A percentile compares a stretch with the other conserved stretches of the same genome.
These are phyloP conservation scores for Polytrichum formosum DNA, from an alignment of 225 moss, liverwort and hornwort species.

Conservation along the genomic window DNA sequence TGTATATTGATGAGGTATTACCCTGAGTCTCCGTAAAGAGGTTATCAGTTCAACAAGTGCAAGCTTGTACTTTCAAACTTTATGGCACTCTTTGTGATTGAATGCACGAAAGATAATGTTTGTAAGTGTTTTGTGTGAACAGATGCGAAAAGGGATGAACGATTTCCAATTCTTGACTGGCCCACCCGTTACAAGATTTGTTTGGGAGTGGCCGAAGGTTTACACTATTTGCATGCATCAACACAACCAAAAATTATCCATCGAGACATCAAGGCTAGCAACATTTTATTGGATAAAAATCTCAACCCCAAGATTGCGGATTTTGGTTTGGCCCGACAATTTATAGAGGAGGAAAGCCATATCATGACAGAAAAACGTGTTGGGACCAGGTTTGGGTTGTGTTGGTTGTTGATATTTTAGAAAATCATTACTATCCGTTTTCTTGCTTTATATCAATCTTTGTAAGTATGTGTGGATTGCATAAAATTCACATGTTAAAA, in stretches of 20 bases:
- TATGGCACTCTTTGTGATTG: background rate
- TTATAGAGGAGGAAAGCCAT: conserved; percentile 15
- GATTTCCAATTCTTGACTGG: conserved; percentile 22
- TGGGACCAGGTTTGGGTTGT: conserved; percentile 2
- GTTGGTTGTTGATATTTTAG: too few species aligned
- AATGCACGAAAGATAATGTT: background rate
- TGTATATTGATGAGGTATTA: background rate
- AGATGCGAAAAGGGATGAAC: background rate
- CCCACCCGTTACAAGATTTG: conserved; percentile 22
- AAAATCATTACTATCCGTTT: too few species aligned
- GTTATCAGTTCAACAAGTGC: background rate
- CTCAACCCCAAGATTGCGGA: conserved; percentile 38
- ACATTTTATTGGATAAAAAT: conserved; percentile 37
- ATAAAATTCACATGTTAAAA: too few species aligned
- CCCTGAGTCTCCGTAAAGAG: background rate
- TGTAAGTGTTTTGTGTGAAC: background rate
- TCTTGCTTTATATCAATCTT: too few species aligned
- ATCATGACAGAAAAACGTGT: conserved; percentile 24
- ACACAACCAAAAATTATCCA: conserved; percentile 47
- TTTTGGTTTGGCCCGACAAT: conserved; percentile 46
- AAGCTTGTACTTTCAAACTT: background rate
- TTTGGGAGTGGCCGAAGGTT: conserved; percentile 32
- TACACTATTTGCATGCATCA: conserved; percentile 42
- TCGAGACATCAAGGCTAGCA: conserved; percentile 48
- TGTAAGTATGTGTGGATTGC: too few species aligned